Evolutionary conservation across 164 flowering plant genomes (phyloP).

Genomic region (Dillenia turbinata): DNA sequence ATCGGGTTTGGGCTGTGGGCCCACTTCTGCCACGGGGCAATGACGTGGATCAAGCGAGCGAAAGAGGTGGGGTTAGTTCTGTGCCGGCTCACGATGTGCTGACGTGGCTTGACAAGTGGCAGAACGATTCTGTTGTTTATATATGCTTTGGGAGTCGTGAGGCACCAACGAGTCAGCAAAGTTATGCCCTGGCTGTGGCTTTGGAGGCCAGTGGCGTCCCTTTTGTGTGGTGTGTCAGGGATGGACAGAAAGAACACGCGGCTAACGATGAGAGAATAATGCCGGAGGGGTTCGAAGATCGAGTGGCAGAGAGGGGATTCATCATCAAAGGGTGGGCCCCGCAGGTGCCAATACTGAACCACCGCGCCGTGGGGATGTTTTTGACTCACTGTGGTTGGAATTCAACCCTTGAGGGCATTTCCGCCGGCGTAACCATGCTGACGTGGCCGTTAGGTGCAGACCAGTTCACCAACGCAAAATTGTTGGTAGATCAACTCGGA

Average conservation of each 20-base stretch:
- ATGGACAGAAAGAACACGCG: conserved; percentile 4
- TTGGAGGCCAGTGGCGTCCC: conserved; percentile 11
- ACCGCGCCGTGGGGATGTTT: conserved; percentile 26
- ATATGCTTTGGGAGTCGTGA: conserved; percentile 11
- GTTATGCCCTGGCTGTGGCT: conserved; percentile 5
- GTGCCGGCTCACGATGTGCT: neutral
- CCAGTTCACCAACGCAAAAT: neutral
- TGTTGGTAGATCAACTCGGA: conserved; percentile 4
- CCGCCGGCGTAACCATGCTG: conserved; percentile 30
- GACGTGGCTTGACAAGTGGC: conserved; percentile 13
- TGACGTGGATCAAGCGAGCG: neutral
- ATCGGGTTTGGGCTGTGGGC: conserved; percentile 13
- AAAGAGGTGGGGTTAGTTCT: conserved; percentile 9
- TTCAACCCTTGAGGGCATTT: conserved; percentile 36
- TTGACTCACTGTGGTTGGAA: conserved; percentile 49
- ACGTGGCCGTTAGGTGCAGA: conserved; percentile 3
- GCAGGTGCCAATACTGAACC: conserved; percentile 25
- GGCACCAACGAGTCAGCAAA: neutral
- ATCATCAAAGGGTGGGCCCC: conserved; percentile 36
- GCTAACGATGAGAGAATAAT: conserved; percentile 6
- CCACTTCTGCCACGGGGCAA: conserved; percentile 5
- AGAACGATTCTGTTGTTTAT: conserved; percentile 5
- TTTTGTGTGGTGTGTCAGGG: conserved; percentile 25
- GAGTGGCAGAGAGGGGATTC: conserved; percentile 26
- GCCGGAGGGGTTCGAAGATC: conserved; percentile 20